These are phyloP conservation scores for Rhizopus sp. DNA, from an alignment of 371 early-diverging fungal genomes.

Conservation along the genomic window DNA sequence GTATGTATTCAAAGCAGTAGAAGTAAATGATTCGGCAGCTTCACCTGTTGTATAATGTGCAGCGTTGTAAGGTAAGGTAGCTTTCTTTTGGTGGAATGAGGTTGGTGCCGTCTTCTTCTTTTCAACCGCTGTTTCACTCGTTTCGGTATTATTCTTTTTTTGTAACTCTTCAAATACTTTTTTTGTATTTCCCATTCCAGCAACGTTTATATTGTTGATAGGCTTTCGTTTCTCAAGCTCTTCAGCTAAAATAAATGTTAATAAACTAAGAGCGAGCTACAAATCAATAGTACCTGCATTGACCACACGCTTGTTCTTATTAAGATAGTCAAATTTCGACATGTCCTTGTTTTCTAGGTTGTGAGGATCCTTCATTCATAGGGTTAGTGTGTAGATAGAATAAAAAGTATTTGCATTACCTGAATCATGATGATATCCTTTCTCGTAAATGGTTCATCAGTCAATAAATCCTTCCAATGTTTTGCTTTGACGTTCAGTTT, in stretches of 20 bases:
- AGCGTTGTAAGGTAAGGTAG: conserved; percentile 66
- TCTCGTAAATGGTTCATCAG: conserved; percentile 83
- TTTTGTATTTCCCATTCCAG: conserved; percentile 58
- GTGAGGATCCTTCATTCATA: conserved; percentile 74
- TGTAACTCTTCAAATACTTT: conserved; percentile 59
- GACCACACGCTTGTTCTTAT: conserved; percentile 63
- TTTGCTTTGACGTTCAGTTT: conserved; percentile 84
- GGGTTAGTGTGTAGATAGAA: conserved; percentile 10
- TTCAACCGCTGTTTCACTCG: conserved; percentile 29
- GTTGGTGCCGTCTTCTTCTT: conserved; percentile 23
- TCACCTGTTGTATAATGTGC: conserved; percentile 83
- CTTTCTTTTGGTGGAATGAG: conserved; percentile 51
- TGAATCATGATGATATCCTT: conserved; percentile 89
- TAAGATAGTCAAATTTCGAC: conserved; percentile 72
- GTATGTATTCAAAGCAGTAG: conserved; percentile 77
- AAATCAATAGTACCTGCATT: conserved; percentile 34
- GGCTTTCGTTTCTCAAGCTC: conserved; percentile 53
- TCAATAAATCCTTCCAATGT: conserved; percentile 85
- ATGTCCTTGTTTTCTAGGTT: conserved; percentile 72
- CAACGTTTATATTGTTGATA: conserved; percentile 68
- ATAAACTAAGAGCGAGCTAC: not conserved
- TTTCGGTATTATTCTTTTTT: conserved; percentile 37
- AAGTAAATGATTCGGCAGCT: conserved; percentile 86
- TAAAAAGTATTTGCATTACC: conserved; percentile 28
- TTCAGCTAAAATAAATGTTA: conserved; percentile 25